Conservation (phyloP, 257 asterid genomes). For the Petunia secreta region DNA sequence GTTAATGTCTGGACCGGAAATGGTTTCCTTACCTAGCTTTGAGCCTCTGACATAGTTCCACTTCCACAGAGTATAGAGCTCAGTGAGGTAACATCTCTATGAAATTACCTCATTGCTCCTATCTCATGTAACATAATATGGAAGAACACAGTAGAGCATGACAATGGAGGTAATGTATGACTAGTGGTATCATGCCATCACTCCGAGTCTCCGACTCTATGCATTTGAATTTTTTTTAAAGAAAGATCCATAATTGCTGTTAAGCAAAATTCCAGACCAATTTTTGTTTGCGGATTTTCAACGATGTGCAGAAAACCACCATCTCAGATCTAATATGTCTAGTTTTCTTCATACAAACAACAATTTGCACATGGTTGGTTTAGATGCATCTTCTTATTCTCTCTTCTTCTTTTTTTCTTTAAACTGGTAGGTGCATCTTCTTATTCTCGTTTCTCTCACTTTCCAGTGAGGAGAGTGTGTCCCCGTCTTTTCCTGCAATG, state of each 20-base stretch:
- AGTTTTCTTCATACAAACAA: background rate
- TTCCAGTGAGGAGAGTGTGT: background rate
- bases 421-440: background rate
- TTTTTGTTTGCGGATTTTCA: background rate
- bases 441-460: background rate
- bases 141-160: background rate
- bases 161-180: background rate
- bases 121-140: background rate
- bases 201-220: background rate
- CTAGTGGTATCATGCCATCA: background rate
- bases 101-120: background rate
- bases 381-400: background rate
- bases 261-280: background rate
- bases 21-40: background rate
- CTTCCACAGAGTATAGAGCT: background rate
- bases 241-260: background rate
- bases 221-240: background rate
- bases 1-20: background rate
- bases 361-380: background rate
- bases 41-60: background rate
- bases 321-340: background rate
- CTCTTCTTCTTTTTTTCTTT: background rate
- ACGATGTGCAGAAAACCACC: background rate
- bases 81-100: constrained; percentile 2
- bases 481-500: background rate